Conservation (phyloP, 208 protist species). For the Kentomonas sorsogonicus region DNA sequence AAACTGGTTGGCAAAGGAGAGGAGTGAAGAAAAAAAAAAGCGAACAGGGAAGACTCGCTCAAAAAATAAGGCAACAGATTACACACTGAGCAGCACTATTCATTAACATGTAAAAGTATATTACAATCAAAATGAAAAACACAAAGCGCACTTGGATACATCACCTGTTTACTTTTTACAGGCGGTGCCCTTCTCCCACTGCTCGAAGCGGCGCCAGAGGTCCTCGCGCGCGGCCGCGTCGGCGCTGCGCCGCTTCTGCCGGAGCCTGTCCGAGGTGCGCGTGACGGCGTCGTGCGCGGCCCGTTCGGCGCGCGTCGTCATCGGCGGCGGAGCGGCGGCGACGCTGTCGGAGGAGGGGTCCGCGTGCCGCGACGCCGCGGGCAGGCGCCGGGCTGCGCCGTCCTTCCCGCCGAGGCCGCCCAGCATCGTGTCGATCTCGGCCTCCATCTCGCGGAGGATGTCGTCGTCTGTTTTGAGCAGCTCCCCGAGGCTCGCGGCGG, state of each 20-base stretch:
- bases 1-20: not conserved
- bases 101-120: not conserved
- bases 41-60: not conserved
- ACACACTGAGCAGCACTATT: not conserved
- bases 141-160: not conserved
- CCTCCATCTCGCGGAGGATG: conserved; percentile 70
- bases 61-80: no score
- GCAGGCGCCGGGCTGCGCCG: not conserved
- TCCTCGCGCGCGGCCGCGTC: conserved; percentile 12
- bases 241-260: conserved; percentile 10
- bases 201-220: conserved; percentile 61
- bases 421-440: conserved; percentile 59
- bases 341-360: conserved; percentile 1
- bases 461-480: conserved; percentile 59
- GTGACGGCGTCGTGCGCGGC: conserved; percentile 32
- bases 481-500: conserved; percentile 12
- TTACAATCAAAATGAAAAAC: not conserved
- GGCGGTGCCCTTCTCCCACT: conserved; percentile 37
- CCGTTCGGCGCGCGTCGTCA: conserved; percentile 16
- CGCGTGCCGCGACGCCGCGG: not conserved
- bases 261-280: conserved; percentile 23
- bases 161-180: not conserved
- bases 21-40: conserved; percentile 12
- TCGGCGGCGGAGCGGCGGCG: no score
- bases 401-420: conserved; percentile 12